phyloP scores from a whole-genome alignment of 331 rosid species.

The Pyrus hybrid region DNA sequence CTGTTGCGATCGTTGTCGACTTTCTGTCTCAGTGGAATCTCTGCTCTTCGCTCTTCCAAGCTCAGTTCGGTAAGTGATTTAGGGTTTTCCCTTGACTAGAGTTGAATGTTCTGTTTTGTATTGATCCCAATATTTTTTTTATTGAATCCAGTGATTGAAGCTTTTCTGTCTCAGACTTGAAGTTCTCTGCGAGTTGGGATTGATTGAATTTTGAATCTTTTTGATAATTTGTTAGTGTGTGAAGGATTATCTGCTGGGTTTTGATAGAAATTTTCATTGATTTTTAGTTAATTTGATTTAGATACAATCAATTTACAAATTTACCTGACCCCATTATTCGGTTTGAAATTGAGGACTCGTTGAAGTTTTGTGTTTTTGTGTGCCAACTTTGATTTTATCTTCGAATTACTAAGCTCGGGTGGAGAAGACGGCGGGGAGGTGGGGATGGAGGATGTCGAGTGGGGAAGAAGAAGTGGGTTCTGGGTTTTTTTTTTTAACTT shows the following conservation, averaged over 20 bases:
- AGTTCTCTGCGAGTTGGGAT: not conserved
- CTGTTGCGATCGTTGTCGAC: constrained; percentile 9
- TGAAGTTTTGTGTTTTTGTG: not conserved
- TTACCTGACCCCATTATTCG: not conserved
- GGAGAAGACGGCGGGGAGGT: too few relatives aligned
- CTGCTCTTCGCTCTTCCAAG: constrained; percentile 11
- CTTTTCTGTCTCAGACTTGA: not conserved
- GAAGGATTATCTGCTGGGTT: not conserved
- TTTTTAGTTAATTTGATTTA: not conserved
- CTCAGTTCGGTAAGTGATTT: constrained; percentile 30
- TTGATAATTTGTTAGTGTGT: not conserved
- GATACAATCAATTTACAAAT: not conserved
- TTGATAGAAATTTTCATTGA: not conserved
- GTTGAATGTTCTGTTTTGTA: not conserved
- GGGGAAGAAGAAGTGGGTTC: too few relatives aligned
- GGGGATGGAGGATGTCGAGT: too few relatives aligned
- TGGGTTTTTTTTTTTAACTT: too few relatives aligned
- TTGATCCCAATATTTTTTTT: not conserved
- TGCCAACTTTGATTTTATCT: not conserved
- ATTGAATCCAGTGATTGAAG: not conserved
- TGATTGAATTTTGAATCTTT: too few relatives aligned
- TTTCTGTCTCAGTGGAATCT: constrained; percentile 3
- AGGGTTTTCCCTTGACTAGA: constrained; percentile 1
- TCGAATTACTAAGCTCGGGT: not conserved
- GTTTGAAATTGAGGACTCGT: not conserved